Evolutionary conservation across 176 grass and related monocot genomes (phyloP).

Genomic region (Triticum timopheevii): DNA sequence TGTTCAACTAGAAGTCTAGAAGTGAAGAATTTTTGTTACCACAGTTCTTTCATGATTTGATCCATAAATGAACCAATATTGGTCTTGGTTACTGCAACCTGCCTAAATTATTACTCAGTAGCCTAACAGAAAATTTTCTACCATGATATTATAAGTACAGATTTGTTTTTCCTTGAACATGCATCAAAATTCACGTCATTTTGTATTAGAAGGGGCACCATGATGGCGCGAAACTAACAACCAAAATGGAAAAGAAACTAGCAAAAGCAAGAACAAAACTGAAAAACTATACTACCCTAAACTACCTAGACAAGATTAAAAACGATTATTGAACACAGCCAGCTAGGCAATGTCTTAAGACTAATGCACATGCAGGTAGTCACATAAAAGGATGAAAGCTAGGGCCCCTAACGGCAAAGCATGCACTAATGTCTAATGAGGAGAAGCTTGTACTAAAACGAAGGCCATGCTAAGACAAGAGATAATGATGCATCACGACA

Average conservation of each 20-base stretch:
- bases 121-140: conserved; percentile 1
- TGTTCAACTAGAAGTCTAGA: conserved; percentile 4
- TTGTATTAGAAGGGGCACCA: too few species aligned
- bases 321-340: background rate
- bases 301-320: conserved; percentile 10
- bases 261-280: too few species aligned
- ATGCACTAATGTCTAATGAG: background rate
- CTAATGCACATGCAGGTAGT: background rate
- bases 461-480: background rate
- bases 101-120: background rate
- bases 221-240: too few species aligned
- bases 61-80: conserved; percentile 22
- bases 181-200: too few species aligned
- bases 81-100: background rate
- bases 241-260: too few species aligned
- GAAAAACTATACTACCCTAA: too few species aligned
- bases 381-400: background rate
- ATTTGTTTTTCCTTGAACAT: too few species aligned
- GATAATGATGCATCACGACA: background rate
- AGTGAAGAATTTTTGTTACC: background rate
- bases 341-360: conserved; percentile 7
- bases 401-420: background rate
- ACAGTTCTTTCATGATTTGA: background rate
- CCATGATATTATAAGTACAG: background rate
- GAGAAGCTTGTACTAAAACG: conserved; percentile 15